Base-by-base conservation (phyloP, 768 basidiomycete genomes). In the Tricholoma hemisulphureum region DNA sequence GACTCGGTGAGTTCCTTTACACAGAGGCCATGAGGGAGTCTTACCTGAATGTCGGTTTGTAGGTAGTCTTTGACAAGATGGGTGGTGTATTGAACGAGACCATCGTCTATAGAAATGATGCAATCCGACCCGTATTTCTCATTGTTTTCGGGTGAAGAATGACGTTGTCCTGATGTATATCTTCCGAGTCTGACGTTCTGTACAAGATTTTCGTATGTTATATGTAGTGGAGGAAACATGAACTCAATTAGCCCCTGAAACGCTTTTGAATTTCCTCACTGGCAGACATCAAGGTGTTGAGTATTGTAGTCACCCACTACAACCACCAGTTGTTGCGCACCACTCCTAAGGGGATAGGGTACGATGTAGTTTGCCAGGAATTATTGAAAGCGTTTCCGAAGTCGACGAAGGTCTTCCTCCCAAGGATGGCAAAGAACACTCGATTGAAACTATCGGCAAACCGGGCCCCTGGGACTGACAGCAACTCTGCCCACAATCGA, bases 401-500 rank as follows among this genome's bases (percentile, higher is more conserved):
- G 3, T 63, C 66, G 26, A 53, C 43, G 41, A 72, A 71, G 2
- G 75, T 74, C 48, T 63, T 53, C 14, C 61, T 62, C 3, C 70
- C 75, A 23, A 73, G 37, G 37, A 91, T 84, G 1, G 86, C 89
- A 67, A 91, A 91, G n/a, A 86, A 74, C 35, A 91, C 77, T 3
- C 75, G 79, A 53, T 84, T 79, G 66, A 91, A 91, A 0, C 80
- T 79, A 21, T 74, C 58, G 59, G 70, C 68, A 67, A 85, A 91
- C 21, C 83, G 73, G 26, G 83, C 81, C 1, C 72, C 75, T 7
- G 77, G 71, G 2, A 66, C 72, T 3, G 71, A 70, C 39, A 91
- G 69, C 28, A 89, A 69, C 53, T 89, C 83, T 43, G 77, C 80
- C 85, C 89, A 91, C 43, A 86, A 78, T 29, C 68, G 71, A 5